Evolutionary conservation across 257 asterid genomes (phyloP), one percentile per base, ranked within the genome.

Genomic region (Eucommia ulmoides): DNA sequence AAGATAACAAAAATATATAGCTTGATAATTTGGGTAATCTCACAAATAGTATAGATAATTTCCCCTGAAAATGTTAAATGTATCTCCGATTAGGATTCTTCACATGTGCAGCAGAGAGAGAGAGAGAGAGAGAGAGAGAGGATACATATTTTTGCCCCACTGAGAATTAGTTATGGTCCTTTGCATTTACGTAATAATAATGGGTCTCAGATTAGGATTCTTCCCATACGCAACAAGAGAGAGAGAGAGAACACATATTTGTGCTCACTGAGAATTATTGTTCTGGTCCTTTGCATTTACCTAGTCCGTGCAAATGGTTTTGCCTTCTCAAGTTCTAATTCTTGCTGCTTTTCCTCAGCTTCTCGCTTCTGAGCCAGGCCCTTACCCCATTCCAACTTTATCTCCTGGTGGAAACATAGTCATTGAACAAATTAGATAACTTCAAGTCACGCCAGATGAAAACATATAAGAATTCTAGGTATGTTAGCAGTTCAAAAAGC

Each of bases 281-380:
- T 48, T 15, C 6, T 19, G 47, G 8, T 33, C 19, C 35, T 26
- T 14, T 17, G 3, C n/a, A 1, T 8, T 48, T 64, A 83, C 95
- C 94, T 84, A 86, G 56, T 75, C 55, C 98, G 75, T 21, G 98
- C 94, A 78, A 89, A 89, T 19, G 96, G 98, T 65, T 76, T 82
- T n/a, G 82, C 78, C 77, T 76, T 89, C 79, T 89, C 96, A n/a
- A 19, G 65, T 65, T 85, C 94, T 22, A 82, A 24, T 65, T 82
- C 98, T 67, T 68, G 68, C 54, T 78, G 47, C 63, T 71, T 78
- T 45, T 76, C 86, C 65, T 89, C 94, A 70, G 83, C 82, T 74
- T 89, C 96, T 56, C 88, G 78, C 74, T 85, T 89, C 57, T 85
- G 98, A 58, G 84, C 97, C 5, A 88, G 74, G 60, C 52, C 69